Percentiles rank a stretch among this genome's conserved stretches.
These are phyloP conservation scores for Lasiodiplodia theobromae DNA, from an alignment of 2,329 filamentous ascomycete genomes.

Conservation along the genomic window DNA sequence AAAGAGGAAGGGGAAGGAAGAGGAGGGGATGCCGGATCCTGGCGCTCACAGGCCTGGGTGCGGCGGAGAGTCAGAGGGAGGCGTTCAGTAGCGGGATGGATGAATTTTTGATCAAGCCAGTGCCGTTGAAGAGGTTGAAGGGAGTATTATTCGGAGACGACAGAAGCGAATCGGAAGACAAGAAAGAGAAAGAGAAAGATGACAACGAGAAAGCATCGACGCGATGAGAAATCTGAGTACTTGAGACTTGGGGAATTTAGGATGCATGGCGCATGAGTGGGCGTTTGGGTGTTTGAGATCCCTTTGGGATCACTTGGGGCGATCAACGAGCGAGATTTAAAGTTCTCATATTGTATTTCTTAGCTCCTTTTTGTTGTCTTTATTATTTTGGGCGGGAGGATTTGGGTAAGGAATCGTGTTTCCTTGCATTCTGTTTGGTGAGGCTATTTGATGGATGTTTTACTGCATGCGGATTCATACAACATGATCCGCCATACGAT, in stretches of 20 bases:
- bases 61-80: slow-evolving; percentile 52
- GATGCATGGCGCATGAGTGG: neutral
- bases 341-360: neutral
- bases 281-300: neutral
- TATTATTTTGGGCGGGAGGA: neutral
- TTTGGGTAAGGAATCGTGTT: neutral
- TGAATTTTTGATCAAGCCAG: slow-evolving; percentile 56
- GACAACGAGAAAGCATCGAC: neutral
- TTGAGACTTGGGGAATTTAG: no score
- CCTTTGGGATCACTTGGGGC: neutral
- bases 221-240: no score
- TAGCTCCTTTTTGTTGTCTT: neutral
- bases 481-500: neutral
- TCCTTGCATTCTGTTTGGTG: neutral
- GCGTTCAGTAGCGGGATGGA: slow-evolving; percentile 54
- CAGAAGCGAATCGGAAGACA: neutral
- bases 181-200: neutral
- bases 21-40: slow-evolving; percentile 45
- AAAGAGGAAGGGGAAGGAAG: slow-evolving; percentile 21
- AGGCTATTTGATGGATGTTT: neutral
- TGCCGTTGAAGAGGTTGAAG: slow-evolving; percentile 32
- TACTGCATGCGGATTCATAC: neutral
- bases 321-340: neutral
- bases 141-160: neutral
- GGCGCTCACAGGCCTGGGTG: slow-evolving; percentile 54